These are phyloP conservation scores for Globisporangium echinulatum DNA, from an alignment of 352 stramenopile species.

Conservation along the genomic window DNA sequence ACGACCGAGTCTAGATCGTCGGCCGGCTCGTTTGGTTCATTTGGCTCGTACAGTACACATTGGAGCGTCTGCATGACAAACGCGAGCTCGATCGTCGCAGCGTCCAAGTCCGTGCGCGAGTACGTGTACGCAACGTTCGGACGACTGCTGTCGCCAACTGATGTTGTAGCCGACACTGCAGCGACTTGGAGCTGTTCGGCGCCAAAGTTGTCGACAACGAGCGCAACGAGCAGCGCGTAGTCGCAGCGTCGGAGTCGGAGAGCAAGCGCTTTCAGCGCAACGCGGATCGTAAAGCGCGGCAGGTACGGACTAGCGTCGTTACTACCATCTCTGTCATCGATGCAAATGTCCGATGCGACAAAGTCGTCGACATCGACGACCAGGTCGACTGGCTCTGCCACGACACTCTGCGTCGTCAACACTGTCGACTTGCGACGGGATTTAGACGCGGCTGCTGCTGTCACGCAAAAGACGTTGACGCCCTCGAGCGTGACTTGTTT, in stretches of 20 bases:
- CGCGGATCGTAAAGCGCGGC: conserved; percentile 52
- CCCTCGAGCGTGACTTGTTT: conserved; percentile 41
- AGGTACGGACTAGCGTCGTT: conserved; percentile 20
- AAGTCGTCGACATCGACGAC: conserved; percentile 67
- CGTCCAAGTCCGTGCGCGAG: conserved; percentile 55
- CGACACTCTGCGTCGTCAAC: conserved; percentile 8
- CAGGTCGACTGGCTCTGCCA: conserved; percentile 40
- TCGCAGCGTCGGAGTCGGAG: conserved; percentile 21
- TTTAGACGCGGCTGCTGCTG: background rate
- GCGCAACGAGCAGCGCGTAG: conserved; percentile 58
- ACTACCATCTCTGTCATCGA: conserved; percentile 13
- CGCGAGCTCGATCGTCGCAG: conserved; percentile 50
- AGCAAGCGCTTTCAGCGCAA: conserved; percentile 20
- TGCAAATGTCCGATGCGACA: conserved; percentile 34
- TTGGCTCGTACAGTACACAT: conserved; percentile 33
- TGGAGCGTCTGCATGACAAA: conserved; percentile 56
- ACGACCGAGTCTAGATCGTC: background rate
- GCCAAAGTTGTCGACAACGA: conserved; percentile 71
- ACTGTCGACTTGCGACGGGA: too few species aligned
- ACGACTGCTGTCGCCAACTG: conserved; percentile 14
- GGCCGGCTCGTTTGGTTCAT: conserved; percentile 2
- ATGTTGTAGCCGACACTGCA: background rate
- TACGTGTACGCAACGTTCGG: conserved; percentile 70
- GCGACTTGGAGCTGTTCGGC: conserved; percentile 41
- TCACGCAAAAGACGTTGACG: conserved; percentile 21